These are phyloP conservation scores for Lachancea mirantina DNA, from an alignment of 805 yeast species.

Conservation along the genomic window DNA sequence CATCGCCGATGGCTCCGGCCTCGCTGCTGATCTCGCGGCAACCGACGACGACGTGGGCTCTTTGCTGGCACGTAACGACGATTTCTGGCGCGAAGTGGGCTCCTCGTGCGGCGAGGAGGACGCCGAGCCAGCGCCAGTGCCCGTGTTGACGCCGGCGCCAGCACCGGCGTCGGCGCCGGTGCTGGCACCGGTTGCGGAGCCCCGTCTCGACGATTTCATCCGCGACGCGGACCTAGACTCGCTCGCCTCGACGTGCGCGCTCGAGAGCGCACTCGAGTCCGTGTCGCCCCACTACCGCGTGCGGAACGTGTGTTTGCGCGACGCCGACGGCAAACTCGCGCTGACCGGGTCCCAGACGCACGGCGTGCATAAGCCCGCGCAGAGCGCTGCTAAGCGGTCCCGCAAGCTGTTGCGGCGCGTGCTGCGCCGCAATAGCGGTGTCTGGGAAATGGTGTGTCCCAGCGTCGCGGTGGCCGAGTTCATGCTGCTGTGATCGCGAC, in stretches of 20 bases:
- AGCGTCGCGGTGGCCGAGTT: slow-evolving; percentile 30
- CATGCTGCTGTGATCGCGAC: slow-evolving; percentile 21
- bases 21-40: not conserved
- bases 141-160: slow-evolving; percentile 3
- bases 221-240: slow-evolving; percentile 6
- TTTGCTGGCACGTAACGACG: slow-evolving; percentile 15
- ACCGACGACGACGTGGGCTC: slow-evolving; percentile 8
- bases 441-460: slow-evolving; percentile 30
- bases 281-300: slow-evolving; percentile 1
- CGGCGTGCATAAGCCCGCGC: slow-evolving; percentile 6
- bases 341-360: slow-evolving; percentile 8
- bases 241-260: slow-evolving; percentile 1
- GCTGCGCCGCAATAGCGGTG: slow-evolving; percentile 29
- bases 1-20: not conserved
- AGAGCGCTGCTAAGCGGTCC: slow-evolving; percentile 8
- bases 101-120: slow-evolving; percentile 10
- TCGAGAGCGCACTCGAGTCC: slow-evolving; percentile 1
- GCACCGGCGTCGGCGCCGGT: not conserved
- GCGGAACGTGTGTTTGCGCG: slow-evolving; percentile 23
- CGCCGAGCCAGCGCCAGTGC: slow-evolving; percentile 3
- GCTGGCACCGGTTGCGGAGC: slow-evolving; percentile 1
- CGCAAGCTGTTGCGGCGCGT: slow-evolving; percentile 16
- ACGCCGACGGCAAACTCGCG: slow-evolving; percentile 27
- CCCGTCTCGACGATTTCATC: slow-evolving; percentile 8
- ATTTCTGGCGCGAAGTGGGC: slow-evolving; percentile 30